Conservation (phyloP, 768 basidiomycete species). For the Crassisporium funariophilum region DNA sequence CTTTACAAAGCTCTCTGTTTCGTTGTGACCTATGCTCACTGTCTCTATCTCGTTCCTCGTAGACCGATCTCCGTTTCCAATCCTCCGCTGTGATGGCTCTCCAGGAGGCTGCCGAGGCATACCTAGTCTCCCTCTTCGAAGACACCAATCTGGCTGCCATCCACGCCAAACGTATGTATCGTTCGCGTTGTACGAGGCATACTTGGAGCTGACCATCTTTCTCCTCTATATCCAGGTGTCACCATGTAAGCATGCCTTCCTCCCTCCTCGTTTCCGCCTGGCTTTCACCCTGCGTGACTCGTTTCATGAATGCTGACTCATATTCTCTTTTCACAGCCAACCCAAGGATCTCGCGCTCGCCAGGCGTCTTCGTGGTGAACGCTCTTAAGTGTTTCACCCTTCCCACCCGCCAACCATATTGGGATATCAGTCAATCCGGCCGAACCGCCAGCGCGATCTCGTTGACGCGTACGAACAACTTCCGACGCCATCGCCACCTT, state of each 20-base stretch:
- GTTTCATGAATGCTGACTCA: conserved; percentile 6
- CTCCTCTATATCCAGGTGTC: conserved; percentile 39
- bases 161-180: conserved; percentile 70
- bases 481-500: background rate
- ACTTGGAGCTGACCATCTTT: conserved; percentile 4
- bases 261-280: background rate
- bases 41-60: conserved; percentile 9
- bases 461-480: background rate
- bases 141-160: conserved; percentile 92
- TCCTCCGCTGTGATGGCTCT: conserved; percentile 93
- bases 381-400: conserved; percentile 51
- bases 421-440: background rate
- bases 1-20: conserved; percentile 4
- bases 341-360: conserved; percentile 90
- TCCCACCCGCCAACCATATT: background rate
- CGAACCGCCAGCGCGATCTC: background rate
- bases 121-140: conserved; percentile 84
- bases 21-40: conserved; percentile 11
- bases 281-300: conserved; percentile 1
- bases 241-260: conserved; percentile 48
- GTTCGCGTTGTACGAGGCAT: conserved; percentile 24
- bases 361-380: conserved; percentile 84
- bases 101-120: conserved; percentile 91
- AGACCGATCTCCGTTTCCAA: conserved; percentile 95
- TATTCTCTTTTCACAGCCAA: conserved; percentile 47